Evolutionary conservation across 345 rosid genomes (phyloP).

Genomic region (Moringa oleifera): DNA sequence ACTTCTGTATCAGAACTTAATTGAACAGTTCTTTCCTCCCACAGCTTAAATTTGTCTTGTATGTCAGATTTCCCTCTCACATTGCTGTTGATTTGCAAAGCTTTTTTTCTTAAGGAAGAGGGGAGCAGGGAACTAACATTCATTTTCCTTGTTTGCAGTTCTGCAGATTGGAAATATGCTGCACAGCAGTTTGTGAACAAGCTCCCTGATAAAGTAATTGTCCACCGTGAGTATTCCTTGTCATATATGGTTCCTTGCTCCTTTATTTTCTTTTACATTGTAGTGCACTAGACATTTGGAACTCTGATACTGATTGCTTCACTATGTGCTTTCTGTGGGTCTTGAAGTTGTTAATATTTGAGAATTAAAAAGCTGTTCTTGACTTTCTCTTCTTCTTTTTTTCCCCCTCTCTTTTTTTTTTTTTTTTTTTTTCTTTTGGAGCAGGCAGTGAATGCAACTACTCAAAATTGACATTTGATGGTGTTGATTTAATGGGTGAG

Average conservation of each 20-base stretch:
- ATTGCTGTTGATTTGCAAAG: too few species aligned
- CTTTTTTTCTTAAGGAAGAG: too few species aligned
- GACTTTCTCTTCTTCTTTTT: neutral
- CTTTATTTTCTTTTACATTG: neutral
- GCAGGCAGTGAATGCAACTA: constrained; percentile 88
- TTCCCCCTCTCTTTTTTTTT: too few species aligned
- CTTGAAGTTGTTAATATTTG: too few species aligned
- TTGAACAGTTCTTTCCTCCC: too few species aligned
- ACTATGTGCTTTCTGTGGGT: neutral
- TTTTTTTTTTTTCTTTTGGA: neutral
- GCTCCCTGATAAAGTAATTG: constrained; percentile 76
- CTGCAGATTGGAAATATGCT: constrained; percentile 90
- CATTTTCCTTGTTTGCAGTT: constrained; percentile 31
- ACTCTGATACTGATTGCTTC: neutral
- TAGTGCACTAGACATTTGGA: neutral
- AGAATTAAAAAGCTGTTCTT: neutral
- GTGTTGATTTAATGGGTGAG: constrained; percentile 92
- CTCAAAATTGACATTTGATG: constrained; percentile 78
- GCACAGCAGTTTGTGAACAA: constrained; percentile 81
- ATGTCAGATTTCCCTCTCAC: too few species aligned
- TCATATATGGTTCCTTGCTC: neutral
- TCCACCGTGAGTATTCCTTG: constrained; percentile 62
- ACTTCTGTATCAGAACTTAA: too few species aligned
- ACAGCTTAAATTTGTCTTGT: too few species aligned
- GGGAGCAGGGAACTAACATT: neutral